Base-by-base conservation (phyloP, 352 stramenopile species). In the Globisporangium okanoganense region DNA sequence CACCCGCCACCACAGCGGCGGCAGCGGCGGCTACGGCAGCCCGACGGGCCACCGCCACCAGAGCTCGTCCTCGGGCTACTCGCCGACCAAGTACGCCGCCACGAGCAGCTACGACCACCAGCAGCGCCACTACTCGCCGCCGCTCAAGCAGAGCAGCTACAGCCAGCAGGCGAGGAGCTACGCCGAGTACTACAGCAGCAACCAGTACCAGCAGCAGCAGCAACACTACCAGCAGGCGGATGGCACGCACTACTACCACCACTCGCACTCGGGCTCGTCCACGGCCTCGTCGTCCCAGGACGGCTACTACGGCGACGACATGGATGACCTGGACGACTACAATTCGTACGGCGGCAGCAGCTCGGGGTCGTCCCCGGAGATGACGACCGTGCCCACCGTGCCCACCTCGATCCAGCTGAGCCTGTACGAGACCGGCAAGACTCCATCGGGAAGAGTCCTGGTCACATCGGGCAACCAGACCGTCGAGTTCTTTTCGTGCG, bases 401-500 rank as follows among this genome's bases (percentile, higher is more conserved):
- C 81, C 82, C 2, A 94, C 85, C 35, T 79, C 85, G 4, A 65
- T 85, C 0, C 77, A 72, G 55, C 71, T 94, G 48, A 89, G 81
- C 20, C 74, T 72, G n/a, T 94, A 89, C 64, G 85, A 94, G 62
- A 65, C 70, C 25, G 81, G 79, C 57, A 91, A 91, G 73, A 94
- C 78, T 67, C 85, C 85, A 40, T 90, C 79, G 3, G 85, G 85
- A 36, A 68, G 81, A 69, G 83, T 94, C 35, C 71, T 92, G 59
- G 69, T 92, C 14, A 92, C 85, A 29, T 72, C 77, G 7, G 71
- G 82, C 48, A 90, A 94, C 67, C 85, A 94, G 71, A 92, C 85
- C 38, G 73, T 94, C 66, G 85, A 94, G 72, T 90, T 94, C 64
- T 94, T 92, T 66, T 88, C 81, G 25, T 80, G 79, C 61, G 79